Conservation (phyloP, 148 eudicot genomes). For the Selenicereus undatus region DNA sequence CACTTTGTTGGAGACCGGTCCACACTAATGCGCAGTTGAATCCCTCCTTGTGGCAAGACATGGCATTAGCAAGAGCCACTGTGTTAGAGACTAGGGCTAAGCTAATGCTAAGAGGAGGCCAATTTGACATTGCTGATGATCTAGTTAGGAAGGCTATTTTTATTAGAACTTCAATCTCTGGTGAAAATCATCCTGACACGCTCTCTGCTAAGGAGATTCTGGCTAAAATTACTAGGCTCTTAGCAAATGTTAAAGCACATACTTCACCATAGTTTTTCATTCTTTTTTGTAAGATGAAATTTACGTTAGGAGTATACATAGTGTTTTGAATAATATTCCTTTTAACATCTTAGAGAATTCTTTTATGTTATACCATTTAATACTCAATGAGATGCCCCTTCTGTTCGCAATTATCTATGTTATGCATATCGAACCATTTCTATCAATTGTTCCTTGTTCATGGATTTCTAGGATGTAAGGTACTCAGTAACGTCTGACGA, state of each 20-base stretch:
- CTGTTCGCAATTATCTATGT: neutral
- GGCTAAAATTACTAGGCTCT: conserved; percentile 74
- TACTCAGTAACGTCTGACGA: neutral
- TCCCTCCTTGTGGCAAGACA: conserved; percentile 84
- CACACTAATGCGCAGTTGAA: conserved; percentile 88
- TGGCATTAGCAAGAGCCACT: conserved; percentile 76
- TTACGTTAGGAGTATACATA: conserved; percentile 43
- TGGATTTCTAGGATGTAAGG: neutral
- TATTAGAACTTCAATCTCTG: conserved; percentile 82
- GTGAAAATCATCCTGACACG: conserved; percentile 85
- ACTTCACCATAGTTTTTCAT: conserved; percentile 59
- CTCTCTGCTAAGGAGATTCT: conserved; percentile 78
- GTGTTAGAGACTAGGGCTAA: conserved; percentile 93
- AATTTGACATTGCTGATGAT: conserved; percentile 84
- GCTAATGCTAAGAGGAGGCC: conserved; percentile 93
- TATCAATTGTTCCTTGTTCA: neutral
- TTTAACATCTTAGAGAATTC: conserved; percentile 24
- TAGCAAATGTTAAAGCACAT: conserved; percentile 77
- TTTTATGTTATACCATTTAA: conserved; percentile 11
- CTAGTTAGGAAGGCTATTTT: conserved; percentile 84
- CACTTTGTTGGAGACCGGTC: conserved; percentile 85
- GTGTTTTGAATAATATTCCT: conserved; percentile 35
- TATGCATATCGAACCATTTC: neutral
- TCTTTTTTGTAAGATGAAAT: conserved; percentile 44
- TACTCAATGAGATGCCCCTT: conserved; percentile 23